A percentile compares a stretch with the other conserved stretches of the same genome.
Conservation (phyloP, 768 basidiomycete genomes). For the Russula olivacea region DNA sequence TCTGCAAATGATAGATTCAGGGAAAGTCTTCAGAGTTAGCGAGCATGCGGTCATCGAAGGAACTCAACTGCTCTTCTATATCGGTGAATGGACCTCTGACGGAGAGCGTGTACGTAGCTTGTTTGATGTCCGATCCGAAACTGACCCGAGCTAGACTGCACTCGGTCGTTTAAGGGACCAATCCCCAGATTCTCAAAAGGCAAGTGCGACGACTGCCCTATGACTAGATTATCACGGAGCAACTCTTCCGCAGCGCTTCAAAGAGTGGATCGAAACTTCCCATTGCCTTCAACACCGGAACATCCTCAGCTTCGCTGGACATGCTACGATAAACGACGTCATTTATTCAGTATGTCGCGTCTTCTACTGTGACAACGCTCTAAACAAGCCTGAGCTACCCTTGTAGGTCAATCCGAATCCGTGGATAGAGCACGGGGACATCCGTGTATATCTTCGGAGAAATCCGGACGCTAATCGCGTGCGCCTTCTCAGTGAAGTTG, state of each 20-base stretch:
- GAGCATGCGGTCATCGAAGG: conserved; percentile 34
- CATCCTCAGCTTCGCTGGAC: conserved; percentile 38
- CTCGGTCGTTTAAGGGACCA: conserved; percentile 17
- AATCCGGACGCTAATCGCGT: conserved; percentile 34
- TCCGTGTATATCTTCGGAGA: conserved; percentile 33
- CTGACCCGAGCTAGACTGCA: conserved; percentile 7
- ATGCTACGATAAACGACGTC: conserved; percentile 32
- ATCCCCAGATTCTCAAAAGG: conserved; percentile 9
- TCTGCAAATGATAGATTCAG: conserved; percentile 7
- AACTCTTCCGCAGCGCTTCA: conserved; percentile 34
- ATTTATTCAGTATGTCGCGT: conserved; percentile 16
- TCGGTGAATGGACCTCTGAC: conserved; percentile 40
- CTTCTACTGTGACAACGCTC: neutral
- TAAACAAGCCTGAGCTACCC: neutral
- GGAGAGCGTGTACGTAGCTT: conserved; percentile 34
- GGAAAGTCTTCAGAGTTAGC: conserved; percentile 34
- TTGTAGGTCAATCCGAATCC: conserved; percentile 42
- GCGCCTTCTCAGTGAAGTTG: conserved; percentile 36
- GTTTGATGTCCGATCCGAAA: neutral
- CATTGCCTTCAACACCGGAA: conserved; percentile 38
- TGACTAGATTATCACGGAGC: neutral
- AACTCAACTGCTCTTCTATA: conserved; percentile 38
- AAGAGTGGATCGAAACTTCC: conserved; percentile 41
- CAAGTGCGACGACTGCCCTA: neutral
- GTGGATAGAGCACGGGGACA: conserved; percentile 42